Conservation (phyloP, 257 asterid genomes). For the Lantana camara region DNA sequence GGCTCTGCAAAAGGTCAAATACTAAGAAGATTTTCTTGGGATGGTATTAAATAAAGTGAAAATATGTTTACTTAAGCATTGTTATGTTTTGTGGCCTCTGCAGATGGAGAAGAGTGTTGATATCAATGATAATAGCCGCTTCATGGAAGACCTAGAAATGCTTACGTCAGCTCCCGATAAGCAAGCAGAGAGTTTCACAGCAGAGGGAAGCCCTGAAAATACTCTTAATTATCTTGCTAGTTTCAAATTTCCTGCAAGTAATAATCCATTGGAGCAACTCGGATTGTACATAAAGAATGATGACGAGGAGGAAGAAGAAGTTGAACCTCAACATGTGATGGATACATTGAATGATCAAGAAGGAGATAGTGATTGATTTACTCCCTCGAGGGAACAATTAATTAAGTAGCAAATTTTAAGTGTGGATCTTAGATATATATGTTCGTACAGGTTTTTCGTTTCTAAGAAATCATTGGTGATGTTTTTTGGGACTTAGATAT, state of each 20-base stretch:
- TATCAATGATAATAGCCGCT: conserved; percentile 50
- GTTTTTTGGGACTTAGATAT: too few species aligned
- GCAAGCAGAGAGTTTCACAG: conserved; percentile 36
- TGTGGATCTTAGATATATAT: too few species aligned
- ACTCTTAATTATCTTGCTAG: conserved; percentile 44
- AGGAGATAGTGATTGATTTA: conserved; percentile 37
- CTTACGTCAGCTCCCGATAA: conserved; percentile 47
- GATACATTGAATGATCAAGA: conserved; percentile 29
- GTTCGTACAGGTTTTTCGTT: too few species aligned
- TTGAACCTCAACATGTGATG: too few species aligned
- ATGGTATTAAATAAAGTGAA: too few species aligned
- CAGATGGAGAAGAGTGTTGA: conserved; percentile 62
- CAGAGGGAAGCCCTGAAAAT: conserved; percentile 46
- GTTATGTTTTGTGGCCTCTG: not conserved
- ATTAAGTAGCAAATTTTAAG: too few species aligned
- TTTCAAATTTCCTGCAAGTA: conserved; percentile 45
- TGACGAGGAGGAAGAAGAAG: conserved; percentile 58
- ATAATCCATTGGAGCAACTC: conserved; percentile 60
- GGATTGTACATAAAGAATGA: conserved; percentile 62
- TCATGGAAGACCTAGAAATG: conserved; percentile 57
- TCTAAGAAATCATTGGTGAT: too few species aligned
- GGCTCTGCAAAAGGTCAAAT: conserved; percentile 46
- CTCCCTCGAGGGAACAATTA: too few species aligned
- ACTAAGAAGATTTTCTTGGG: too few species aligned
- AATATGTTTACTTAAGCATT: too few species aligned